Base-by-base conservation (phyloP, 2,329 filamentous ascomycete species). In the Colletotrichum sp. region DNA sequence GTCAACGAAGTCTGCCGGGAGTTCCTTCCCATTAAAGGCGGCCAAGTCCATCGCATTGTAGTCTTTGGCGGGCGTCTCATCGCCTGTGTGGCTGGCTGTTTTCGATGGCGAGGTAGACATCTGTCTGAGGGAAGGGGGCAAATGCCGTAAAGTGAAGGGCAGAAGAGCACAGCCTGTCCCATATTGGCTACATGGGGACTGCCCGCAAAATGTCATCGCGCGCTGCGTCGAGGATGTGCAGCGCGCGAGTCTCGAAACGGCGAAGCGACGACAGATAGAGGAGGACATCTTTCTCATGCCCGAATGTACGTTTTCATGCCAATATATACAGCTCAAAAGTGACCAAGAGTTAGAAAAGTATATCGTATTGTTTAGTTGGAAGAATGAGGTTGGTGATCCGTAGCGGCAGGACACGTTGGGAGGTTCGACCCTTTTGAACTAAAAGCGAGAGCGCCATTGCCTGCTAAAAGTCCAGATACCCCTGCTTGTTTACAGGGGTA, bases 121-220 rank as follows among this genome's bases (percentile, higher is more conserved):
- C 0, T 44, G 36, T 1, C 36, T 44, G 0, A 44, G 0, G 16
- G 2, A 44, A 44, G 16, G 36, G 16, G 0, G 0, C 8, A 1
- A 19, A 0, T 11, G 36, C 16, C 16, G 0, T 8, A 44, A 0
- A 44, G 36, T 44, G 3, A 0, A 19, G 15, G 36, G 36, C 16
- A 19, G 16, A 44, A 44, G 16, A 1, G 36, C 36, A 44, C 36
- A 0, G 36, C 36, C 16, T 44, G 36, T 44, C 36, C 36, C 8
- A 19, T 44, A 2, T 44, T 39, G 16, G 36, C 36, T 19, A 19
- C 16, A 9, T 1, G 2, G 36, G 8, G 1, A 39, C 8, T 39
- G 3, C 16, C 36, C 36, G 16, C 1, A 3, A 2, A 39, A 39
- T 39, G 16, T 9, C 0, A 19, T 39, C 0, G 36, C 16, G 19